Base-by-base conservation (phyloP, 2,329 filamentous ascomycete species). In the Aspergillus pseudonomiae region DNA sequence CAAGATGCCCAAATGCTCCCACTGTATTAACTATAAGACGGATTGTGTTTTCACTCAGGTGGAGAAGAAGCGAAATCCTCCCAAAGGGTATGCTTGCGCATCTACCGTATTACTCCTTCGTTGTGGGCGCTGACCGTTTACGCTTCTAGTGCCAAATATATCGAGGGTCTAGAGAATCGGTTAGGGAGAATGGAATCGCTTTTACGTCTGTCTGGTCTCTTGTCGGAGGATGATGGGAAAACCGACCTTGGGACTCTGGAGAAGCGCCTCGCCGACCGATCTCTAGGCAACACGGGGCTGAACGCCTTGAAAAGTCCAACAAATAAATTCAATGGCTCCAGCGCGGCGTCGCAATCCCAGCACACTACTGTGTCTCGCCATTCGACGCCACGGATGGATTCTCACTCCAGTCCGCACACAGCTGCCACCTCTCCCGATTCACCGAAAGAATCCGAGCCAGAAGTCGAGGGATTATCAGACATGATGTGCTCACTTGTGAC, bases 401-500 rank as follows among this genome's bases (percentile, higher is more conserved):
- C 76, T 28, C 75, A 79, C 45, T 79, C 82, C 4, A 85, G 83
- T 63, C 85, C 86, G 3, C 79, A 76, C 48, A 86, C 83, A 56
- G 75, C 79, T 30, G 78, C 81, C 30, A 80, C 83, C 16, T 86
- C 85, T 12, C 84, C 86, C 19, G 82, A 84, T 59, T 84, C 83
- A 2, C 76, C 80, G 46, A 85, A 82, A 59, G 83, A 81, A 67
- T 82, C 81, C 16, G 86, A 88, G 69, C 85, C 90, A 68, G 91
- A 96, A 71, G 91, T 96, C 1, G 94, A 96, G 76, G 89, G 89
- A 1, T 80, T 99, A 62, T 97, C 94, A 1, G 95, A 99, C 80
- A 95, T 97, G 91, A 98, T 99, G 95, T 98, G 94, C 78, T 97
- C 94, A 3, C 81, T 99, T 36, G 94, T 99, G 34, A 98, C 94